A percentile compares a stretch with the other conserved stretches of the same genome.
phyloP scores from a whole-genome alignment of 495 filamentous ascomycete species.

The Pyrenopolyporus hunteri region DNA sequence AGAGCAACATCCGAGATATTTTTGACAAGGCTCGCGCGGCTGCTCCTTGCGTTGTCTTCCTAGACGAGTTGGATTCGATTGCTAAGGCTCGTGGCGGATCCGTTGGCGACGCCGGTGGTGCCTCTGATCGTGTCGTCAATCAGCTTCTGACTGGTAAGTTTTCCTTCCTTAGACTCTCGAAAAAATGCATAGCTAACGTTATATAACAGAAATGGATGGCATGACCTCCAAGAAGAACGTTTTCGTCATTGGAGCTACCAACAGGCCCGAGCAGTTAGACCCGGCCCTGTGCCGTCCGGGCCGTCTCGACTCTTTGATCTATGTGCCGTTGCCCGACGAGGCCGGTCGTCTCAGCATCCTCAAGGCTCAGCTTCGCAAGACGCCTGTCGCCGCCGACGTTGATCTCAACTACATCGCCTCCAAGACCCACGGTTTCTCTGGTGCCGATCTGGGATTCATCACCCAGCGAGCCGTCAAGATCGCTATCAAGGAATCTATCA shows the following conservation, averaged over 20 bases:
- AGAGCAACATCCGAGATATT: constrained; percentile 99
- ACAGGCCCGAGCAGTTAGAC: constrained; percentile 97
- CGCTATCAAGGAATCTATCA: constrained; percentile 97
- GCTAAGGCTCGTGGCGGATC: constrained; percentile 99
- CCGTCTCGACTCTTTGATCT: constrained; percentile 97
- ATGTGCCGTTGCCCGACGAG: constrained; percentile 95
- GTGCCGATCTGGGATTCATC: constrained; percentile 99
- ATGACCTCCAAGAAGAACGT: constrained; percentile 99
- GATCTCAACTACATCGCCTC: constrained; percentile 90
- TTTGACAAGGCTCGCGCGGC: constrained; percentile 99
- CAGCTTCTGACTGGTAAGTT: constrained; percentile 94
- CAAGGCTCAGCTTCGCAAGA: constrained; percentile 97
- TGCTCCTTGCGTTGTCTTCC: constrained; percentile 97
- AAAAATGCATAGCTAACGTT: constrained; percentile 49
- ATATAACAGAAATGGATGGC: constrained; percentile 85
- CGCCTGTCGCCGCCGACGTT: constrained; percentile 86
- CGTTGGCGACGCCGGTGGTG: constrained; percentile 94
- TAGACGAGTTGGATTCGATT: constrained; percentile 98
- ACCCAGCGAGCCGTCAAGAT: constrained; percentile 99
- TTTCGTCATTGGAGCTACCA: constrained; percentile 98
- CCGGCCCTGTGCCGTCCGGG: constrained; percentile 96
- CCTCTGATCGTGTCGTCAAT: constrained; percentile 99
- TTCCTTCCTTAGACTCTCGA: not conserved
- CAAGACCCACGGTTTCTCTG: constrained; percentile 98
- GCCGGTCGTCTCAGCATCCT: constrained; percentile 84